Base-by-base conservation (phyloP, 1,139 yeast genomes). In the Groenewaldozyma auringiensis region DNA sequence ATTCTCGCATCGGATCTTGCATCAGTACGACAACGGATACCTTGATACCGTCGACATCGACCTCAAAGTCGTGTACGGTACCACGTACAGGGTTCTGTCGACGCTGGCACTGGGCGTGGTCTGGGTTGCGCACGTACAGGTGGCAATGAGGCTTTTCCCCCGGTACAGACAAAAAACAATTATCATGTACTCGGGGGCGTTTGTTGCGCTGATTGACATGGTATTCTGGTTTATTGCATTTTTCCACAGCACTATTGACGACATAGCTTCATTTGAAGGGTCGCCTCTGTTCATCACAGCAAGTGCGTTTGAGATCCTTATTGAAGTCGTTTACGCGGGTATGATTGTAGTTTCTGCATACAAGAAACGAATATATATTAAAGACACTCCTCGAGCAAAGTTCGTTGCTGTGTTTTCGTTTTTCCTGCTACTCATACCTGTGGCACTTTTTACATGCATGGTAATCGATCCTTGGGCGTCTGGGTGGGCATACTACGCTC, bases 121-220 rank as follows among this genome's bases (percentile, higher is more conserved):
- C 14, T 87, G 84, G 66, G 66, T 85, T 34, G 82, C 87, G 44
- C 94, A 87, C 59, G 84, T 85, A 1, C 89, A 83, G 57, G 81
- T 85, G 25, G 72, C 83, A 6, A 78, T 82, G 74, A 67, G 94
- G 47, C 64, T 85, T 36, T 85, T 83, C 58, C 76, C 78, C 45
- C 70, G 94, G 32, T 82, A 76, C 43, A 72, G 74, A 44, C 94
- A 86, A 62, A 80, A 81, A 58, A 66, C 83, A 43, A 64, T 79
- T 32, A 75, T 86, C 4, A 75, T 83, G 42, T 67, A 74, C 41
- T 67, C 79, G 13, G 95, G 95, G 0, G 64, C 78, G 0, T 51
- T 72, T 1, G 68, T 86, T 2, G 72, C 83, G 11, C 56, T 80
- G 2, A 61, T 76, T 20, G 54, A 57, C 41, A 21, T 53, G 8